Conservation (phyloP, 306 rosid species). For the Carpinus viminea region DNA sequence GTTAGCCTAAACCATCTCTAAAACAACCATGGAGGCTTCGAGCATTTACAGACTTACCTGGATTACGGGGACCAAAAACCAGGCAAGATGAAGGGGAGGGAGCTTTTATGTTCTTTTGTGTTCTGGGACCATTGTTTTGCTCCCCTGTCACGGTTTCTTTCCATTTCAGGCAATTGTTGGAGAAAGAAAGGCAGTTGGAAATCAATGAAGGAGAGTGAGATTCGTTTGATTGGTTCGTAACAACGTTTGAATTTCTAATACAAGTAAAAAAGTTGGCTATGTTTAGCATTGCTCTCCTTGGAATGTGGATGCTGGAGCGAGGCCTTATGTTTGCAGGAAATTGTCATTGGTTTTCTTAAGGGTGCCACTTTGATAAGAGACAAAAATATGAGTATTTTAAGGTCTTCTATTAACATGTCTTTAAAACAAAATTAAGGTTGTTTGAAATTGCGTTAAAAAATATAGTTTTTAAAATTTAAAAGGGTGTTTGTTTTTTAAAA, state of each 20-base stretch:
- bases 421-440: no score
- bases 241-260: neutral
- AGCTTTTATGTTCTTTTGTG: neutral
- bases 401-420: no score
- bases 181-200: neutral
- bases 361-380: no score
- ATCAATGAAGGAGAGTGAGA: neutral
- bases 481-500: no score
- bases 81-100: neutral
- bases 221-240: neutral
- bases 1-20: neutral
- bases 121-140: neutral
- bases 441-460: no score
- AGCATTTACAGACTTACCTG: neutral
- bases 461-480: no score
- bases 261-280: neutral
- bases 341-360: no score
- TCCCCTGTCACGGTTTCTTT: neutral
- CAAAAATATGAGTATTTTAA: no score
- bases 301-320: neutral
- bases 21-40: neutral
- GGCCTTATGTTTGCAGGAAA: no score
- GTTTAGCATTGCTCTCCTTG: neutral
- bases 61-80: slow-evolving; percentile 3
- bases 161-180: neutral